phyloP scores from a whole-genome alignment of 106 monocot genomes.

The Triglochin maritima region DNA sequence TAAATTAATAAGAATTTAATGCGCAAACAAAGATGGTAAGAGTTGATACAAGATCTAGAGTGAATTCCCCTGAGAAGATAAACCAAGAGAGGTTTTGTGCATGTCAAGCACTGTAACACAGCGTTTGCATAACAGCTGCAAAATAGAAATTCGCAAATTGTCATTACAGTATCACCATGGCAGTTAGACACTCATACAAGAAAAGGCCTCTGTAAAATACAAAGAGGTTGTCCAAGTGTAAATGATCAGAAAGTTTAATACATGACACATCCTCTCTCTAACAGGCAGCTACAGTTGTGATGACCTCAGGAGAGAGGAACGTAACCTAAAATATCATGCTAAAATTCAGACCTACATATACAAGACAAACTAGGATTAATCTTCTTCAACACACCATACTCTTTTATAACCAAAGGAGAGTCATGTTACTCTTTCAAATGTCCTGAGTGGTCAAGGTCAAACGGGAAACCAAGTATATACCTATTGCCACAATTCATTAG shows the following conservation, averaged over 20 bases:
- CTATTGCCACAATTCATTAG: constrained; percentile 96
- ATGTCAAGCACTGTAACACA: constrained; percentile 83
- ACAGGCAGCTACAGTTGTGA: too few species aligned
- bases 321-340: too few species aligned
- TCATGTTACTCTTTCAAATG: neutral
- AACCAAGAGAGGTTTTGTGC: constrained; percentile 85
- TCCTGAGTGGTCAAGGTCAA: neutral
- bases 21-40: neutral
- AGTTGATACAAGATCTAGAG: constrained; percentile 62
- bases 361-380: too few species aligned
- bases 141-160: constrained; percentile 4
- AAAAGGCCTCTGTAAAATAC: too few species aligned
- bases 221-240: too few species aligned
- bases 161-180: too few species aligned
- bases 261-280: too few species aligned
- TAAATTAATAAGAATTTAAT: too few species aligned
- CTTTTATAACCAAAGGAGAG: neutral
- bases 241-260: too few species aligned
- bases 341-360: too few species aligned
- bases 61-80: constrained; percentile 73
- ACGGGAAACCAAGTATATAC: constrained; percentile 13
- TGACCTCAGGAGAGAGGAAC: too few species aligned
- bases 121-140: constrained; percentile 96
- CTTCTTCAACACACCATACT: neutral
- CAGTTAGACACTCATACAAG: too few species aligned